Conservation (phyloP, 768 basidiomycete genomes). For the Roridomyces roridus region DNA sequence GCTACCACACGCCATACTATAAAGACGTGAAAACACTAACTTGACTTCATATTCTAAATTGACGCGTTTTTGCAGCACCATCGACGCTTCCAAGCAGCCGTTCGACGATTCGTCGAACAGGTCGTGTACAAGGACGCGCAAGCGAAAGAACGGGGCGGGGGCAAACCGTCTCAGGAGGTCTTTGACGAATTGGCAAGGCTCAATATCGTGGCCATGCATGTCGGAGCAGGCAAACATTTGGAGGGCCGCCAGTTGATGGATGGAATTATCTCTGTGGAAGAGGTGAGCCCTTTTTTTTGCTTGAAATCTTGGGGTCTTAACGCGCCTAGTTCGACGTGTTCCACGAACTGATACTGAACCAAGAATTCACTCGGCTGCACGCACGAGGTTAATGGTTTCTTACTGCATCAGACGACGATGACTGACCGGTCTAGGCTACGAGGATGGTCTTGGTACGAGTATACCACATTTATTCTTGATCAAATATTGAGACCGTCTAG, state of each 20-base stretch:
- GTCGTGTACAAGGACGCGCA: slow-evolving; percentile 62
- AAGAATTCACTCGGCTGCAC: slow-evolving; percentile 75
- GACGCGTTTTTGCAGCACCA: slow-evolving; percentile 55
- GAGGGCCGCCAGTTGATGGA: slow-evolving; percentile 80
- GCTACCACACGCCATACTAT: slow-evolving; percentile 23
- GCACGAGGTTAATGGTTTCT: slow-evolving; percentile 43
- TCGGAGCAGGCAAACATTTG: slow-evolving; percentile 93
- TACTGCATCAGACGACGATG: no score
- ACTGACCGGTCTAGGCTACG: slow-evolving; percentile 57
- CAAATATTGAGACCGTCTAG: slow-evolving; percentile 37
- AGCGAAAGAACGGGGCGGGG: slow-evolving; percentile 69
- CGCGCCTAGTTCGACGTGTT: slow-evolving; percentile 80
- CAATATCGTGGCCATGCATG: slow-evolving; percentile 88
- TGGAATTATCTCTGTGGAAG: slow-evolving; percentile 82
- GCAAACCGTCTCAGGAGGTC: slow-evolving; percentile 64
- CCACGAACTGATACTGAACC: slow-evolving; percentile 83
- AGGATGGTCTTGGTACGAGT: slow-evolving; percentile 59
- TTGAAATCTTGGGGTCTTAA: slow-evolving; percentile 1
- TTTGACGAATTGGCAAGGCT: slow-evolving; percentile 69
- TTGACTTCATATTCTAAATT: slow-evolving; percentile 38
- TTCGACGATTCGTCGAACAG: slow-evolving; percentile 79
- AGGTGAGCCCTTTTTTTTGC: slow-evolving; percentile 45
- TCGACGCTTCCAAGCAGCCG: slow-evolving; percentile 61
- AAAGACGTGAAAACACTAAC: slow-evolving; percentile 65
- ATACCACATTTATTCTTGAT: neutral